Percentiles rank a stretch among this genome's conserved stretches.
Conservation (phyloP, 208 protist species). For the Wallacemonas sp. region DNA sequence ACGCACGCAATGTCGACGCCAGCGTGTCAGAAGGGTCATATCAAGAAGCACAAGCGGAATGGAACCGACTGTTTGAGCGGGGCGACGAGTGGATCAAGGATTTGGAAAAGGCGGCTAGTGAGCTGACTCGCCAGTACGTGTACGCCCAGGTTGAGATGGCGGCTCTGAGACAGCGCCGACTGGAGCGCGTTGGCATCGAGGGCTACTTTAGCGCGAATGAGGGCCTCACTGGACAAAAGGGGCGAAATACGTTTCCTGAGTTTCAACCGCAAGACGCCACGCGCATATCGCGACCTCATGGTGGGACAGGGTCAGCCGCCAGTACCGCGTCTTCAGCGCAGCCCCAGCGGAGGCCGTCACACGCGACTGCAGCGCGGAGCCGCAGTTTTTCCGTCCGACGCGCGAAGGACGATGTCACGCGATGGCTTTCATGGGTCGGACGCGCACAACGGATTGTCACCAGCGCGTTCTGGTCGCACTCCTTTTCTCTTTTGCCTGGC, state of each 20-base stretch:
- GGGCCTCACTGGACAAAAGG: not conserved
- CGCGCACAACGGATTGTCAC: not conserved
- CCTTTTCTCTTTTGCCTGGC: not conserved
- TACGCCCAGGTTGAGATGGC: slow-evolving; percentile 45
- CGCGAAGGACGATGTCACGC: not conserved
- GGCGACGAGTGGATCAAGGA: slow-evolving; percentile 24
- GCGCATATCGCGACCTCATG: not conserved
- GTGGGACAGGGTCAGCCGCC: not conserved
- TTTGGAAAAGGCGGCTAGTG: slow-evolving; percentile 38
- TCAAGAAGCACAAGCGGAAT: not conserved
- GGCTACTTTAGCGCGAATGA: slow-evolving; percentile 16
- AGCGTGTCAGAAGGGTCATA: slow-evolving; percentile 2
- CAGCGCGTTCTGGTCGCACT: not conserved
- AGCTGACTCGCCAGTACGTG: slow-evolving; percentile 60
- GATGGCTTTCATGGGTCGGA: not conserved
- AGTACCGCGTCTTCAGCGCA: not conserved
- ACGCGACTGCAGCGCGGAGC: not conserved
- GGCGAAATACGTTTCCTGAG: slow-evolving; percentile 6
- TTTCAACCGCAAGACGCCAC: not conserved
- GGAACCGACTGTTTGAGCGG: slow-evolving; percentile 3
- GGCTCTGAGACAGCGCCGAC: slow-evolving; percentile 45
- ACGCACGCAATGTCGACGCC: not conserved
- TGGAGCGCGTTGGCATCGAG: slow-evolving; percentile 28
- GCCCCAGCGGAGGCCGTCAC: not conserved
- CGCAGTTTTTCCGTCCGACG: slow-evolving; percentile 6